A percentile compares a stretch with the other conserved stretches of the same genome.
phyloP scores from a whole-genome alignment of 352 stramenopile species.

The Albugo candida region DNA sequence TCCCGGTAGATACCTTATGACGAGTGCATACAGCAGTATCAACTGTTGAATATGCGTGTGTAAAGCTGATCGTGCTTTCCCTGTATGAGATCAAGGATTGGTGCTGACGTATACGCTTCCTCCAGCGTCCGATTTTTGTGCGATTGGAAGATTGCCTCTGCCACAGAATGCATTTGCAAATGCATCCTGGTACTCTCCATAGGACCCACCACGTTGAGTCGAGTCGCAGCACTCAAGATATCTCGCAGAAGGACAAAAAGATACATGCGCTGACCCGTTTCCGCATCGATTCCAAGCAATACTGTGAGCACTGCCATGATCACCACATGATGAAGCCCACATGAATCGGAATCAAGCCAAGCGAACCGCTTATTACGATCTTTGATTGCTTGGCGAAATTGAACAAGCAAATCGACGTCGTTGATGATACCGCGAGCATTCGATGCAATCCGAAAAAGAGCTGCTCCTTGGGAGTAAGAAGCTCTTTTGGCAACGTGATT shows the following conservation, averaged over 20 bases:
- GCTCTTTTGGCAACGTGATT: slow-evolving; percentile 68
- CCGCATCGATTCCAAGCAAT: slow-evolving; percentile 20
- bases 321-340: slow-evolving; percentile 39
- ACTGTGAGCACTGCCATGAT: slow-evolving; percentile 49
- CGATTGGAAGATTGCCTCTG: slow-evolving; percentile 33
- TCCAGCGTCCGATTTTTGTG: slow-evolving; percentile 44
- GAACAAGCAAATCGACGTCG: slow-evolving; percentile 18
- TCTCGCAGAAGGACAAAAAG: slow-evolving; percentile 62
- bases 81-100: slow-evolving; percentile 61
- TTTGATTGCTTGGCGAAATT: slow-evolving; percentile 29
- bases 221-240: slow-evolving; percentile 50
- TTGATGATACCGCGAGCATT: slow-evolving; percentile 2
- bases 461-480: slow-evolving; percentile 46
- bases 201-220: slow-evolving; percentile 58
- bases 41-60: slow-evolving; percentile 78
- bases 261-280: slow-evolving; percentile 48
- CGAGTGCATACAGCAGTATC: too few relatives aligned
- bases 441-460: slow-evolving; percentile 35
- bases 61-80: slow-evolving; percentile 76
- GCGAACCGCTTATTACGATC: slow-evolving; percentile 1
- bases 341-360: background rate
- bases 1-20: too few relatives aligned
- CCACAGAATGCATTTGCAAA: slow-evolving; percentile 22
- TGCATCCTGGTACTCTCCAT: slow-evolving; percentile 49
- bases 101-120: slow-evolving; percentile 57